Conservation (phyloP, 2,329 filamentous ascomycete species). For the Teratosphaeria pseudoeucalypti region DNA sequence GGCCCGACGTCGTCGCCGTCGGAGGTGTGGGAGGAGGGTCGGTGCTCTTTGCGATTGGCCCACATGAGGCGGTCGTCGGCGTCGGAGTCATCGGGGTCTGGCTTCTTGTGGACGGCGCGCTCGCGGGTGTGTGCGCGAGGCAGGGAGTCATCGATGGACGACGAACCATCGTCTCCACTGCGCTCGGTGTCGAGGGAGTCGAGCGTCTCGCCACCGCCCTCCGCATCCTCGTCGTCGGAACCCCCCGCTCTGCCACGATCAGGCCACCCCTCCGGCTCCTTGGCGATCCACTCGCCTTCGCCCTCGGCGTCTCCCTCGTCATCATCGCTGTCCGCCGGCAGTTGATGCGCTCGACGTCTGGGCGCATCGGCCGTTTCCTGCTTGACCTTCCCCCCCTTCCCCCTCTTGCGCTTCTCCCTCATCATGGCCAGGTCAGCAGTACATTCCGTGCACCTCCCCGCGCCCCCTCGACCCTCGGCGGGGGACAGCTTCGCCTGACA, state of each 20-base stretch:
- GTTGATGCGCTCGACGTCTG: slow-evolving; percentile 43
- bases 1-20: slow-evolving; percentile 31
- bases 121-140: slow-evolving; percentile 24
- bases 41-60: slow-evolving; percentile 8
- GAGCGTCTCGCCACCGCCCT: slow-evolving; percentile 74
- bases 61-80: slow-evolving; percentile 27
- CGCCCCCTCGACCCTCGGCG: slow-evolving; percentile 43
- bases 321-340: slow-evolving; percentile 55
- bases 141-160: slow-evolving; percentile 36
- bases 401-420: slow-evolving; percentile 32
- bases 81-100: slow-evolving; percentile 14
- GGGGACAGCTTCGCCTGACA: slow-evolving; percentile 60
- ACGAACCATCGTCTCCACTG: slow-evolving; percentile 43
- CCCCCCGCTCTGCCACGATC: slow-evolving; percentile 58
- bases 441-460: slow-evolving; percentile 62
- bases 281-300: slow-evolving; percentile 64
- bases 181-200: slow-evolving; percentile 60
- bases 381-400: slow-evolving; percentile 13
- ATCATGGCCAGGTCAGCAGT: slow-evolving; percentile 52
- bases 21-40: slow-evolving; percentile 31
- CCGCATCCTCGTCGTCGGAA: slow-evolving; percentile 76
- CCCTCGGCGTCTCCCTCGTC: slow-evolving; percentile 42
- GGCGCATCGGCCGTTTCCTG: slow-evolving; percentile 19
- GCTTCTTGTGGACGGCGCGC: slow-evolving; percentile 39
- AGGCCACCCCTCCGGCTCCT: slow-evolving; percentile 51